These are phyloP conservation scores for Sanghuangporus sanghuang DNA, from an alignment of 1,284 basidiomycete genomes.

Conservation along the genomic window DNA sequence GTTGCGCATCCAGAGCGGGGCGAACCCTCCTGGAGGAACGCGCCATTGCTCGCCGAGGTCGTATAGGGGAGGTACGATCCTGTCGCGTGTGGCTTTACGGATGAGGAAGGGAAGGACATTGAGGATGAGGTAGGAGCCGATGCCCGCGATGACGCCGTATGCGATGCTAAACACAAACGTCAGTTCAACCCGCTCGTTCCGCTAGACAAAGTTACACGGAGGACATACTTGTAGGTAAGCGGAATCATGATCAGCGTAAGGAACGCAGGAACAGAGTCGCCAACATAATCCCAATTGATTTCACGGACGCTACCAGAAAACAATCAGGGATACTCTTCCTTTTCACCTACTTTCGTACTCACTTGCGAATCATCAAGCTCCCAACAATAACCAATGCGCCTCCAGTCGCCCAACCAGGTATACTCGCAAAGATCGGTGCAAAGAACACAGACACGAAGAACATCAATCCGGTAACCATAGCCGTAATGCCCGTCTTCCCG, in stretches of 20 bases:
- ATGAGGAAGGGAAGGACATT: slow-evolving; percentile 68
- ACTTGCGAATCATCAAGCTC: slow-evolving; percentile 86
- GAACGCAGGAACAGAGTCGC: slow-evolving; percentile 84
- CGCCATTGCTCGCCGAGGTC: slow-evolving; percentile 62
- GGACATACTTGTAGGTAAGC: slow-evolving; percentile 66
- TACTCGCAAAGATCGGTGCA: slow-evolving; percentile 84
- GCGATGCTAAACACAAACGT: slow-evolving; percentile 57
- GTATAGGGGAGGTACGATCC: slow-evolving; percentile 64
- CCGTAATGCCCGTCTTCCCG: slow-evolving; percentile 84
- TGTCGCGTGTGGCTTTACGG: slow-evolving; percentile 49
- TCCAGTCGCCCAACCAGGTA: slow-evolving; percentile 86
- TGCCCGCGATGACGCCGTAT: slow-evolving; percentile 83
- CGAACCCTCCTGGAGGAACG: slow-evolving; percentile 61
- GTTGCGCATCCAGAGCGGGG: slow-evolving; percentile 63
- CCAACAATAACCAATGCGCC: slow-evolving; percentile 85
- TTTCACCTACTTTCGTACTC: slow-evolving; percentile 21
- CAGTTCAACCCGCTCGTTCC: slow-evolving; percentile 16
- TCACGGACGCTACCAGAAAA: slow-evolving; percentile 45
- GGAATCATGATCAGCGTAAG: slow-evolving; percentile 75
- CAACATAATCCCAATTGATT: slow-evolving; percentile 87
- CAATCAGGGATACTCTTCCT: no score
- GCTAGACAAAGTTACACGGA: slow-evolving; percentile 20
- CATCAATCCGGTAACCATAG: slow-evolving; percentile 66
- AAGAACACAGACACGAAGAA: slow-evolving; percentile 90
- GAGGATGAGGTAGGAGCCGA: slow-evolving; percentile 66